A percentile compares a stretch with the other conserved stretches of the same genome.
phyloP scores from a whole-genome alignment of 306 rosid genomes.

The Prunus armeniaca region DNA sequence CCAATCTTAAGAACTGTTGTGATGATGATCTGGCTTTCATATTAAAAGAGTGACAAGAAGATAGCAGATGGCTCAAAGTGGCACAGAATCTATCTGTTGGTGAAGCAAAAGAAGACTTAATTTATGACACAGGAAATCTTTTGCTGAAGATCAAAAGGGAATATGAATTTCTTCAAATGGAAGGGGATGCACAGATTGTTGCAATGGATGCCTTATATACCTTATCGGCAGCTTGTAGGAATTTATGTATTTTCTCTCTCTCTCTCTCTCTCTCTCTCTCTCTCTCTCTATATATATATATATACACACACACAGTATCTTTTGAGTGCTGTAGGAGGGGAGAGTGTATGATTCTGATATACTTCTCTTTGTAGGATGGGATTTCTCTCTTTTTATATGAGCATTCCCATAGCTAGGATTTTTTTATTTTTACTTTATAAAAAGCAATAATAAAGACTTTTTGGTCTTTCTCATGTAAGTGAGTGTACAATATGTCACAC shows the following conservation, averaged over 20 bases:
- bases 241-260: constrained; percentile 11
- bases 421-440: neutral
- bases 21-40: constrained; percentile 28
- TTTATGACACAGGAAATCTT: constrained; percentile 16
- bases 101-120: constrained; percentile 24
- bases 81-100: constrained; percentile 12
- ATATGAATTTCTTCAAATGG: constrained; percentile 30
- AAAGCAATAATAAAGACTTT: neutral
- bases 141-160: constrained; percentile 21
- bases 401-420: neutral
- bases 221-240: constrained; percentile 48
- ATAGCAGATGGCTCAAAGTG: constrained; percentile 22
- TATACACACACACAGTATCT: neutral
- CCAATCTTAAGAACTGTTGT: constrained; percentile 30
- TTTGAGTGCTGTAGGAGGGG: constrained; percentile 20
- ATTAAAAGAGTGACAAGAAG: constrained; percentile 23
- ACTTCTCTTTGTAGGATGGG: constrained; percentile 40
- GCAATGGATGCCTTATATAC: constrained; percentile 45
- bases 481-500: neutral
- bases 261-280: constrained; percentile 14
- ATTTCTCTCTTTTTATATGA: constrained; percentile 4
- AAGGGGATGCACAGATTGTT: constrained; percentile 36
- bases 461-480: neutral
- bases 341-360: constrained; percentile 38
- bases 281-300: constrained; percentile 7